Percentiles rank a stretch among this genome's conserved stretches.
phyloP scores from a whole-genome alignment of 805 yeast species.

The Myxozyma neotropica region DNA sequence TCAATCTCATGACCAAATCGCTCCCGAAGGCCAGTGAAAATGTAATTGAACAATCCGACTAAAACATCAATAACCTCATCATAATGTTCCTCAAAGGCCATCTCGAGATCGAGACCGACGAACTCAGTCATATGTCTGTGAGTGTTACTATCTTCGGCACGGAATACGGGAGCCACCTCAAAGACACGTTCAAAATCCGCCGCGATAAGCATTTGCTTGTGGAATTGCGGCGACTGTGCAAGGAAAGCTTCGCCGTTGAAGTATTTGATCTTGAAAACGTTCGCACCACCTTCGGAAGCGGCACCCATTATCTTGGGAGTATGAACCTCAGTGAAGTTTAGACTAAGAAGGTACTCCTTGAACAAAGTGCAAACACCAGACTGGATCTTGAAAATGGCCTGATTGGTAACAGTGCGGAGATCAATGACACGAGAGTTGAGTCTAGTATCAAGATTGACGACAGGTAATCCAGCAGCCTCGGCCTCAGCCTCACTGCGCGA shows the following conservation, averaged over 20 bases:
- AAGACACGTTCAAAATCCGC: constrained; percentile 96
- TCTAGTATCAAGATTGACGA: constrained; percentile 94
- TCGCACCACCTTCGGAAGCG: constrained; percentile 97
- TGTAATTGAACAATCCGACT: constrained; percentile 78
- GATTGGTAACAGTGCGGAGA: constrained; percentile 94
- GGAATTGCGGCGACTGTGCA: constrained; percentile 98
- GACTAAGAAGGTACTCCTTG: constrained; percentile 76
- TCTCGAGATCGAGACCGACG: constrained; percentile 94
- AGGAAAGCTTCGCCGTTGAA: constrained; percentile 90
- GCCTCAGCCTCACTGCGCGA: constrained; percentile 93
- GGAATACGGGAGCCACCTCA: constrained; percentile 96
- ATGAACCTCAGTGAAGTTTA: constrained; percentile 86
- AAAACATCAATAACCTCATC: constrained; percentile 76
- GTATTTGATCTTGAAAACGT: constrained; percentile 90
- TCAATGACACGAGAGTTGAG: constrained; percentile 95
- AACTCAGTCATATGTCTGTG: constrained; percentile 99
- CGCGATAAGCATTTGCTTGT: constrained; percentile 97
- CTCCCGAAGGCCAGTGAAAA: constrained; percentile 77
- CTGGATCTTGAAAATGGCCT: constrained; percentile 93
- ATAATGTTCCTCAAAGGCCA: constrained; percentile 98
- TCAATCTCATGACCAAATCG: constrained; percentile 86
- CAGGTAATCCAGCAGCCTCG: constrained; percentile 76
- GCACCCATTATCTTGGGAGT: constrained; percentile 95
- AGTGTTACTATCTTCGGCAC: constrained; percentile 98
- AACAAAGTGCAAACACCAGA: constrained; percentile 85